Percentiles rank a stretch among this genome's conserved stretches.
phyloP scores from a whole-genome alignment of 2,329 filamentous ascomycete genomes.

The Aspergillus fumigatus region DNA sequence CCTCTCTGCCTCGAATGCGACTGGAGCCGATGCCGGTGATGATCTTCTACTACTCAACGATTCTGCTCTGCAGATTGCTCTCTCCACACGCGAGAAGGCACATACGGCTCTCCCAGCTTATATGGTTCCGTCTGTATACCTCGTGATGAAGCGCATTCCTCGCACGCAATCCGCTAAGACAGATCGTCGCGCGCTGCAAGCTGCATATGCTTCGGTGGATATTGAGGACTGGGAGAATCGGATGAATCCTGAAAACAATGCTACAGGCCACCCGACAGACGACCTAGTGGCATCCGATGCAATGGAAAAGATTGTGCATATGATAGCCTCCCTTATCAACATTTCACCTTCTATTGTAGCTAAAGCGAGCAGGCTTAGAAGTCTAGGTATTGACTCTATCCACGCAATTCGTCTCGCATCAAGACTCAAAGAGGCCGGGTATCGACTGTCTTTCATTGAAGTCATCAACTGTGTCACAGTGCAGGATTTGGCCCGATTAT shows the following conservation, averaged over 20 bases:
- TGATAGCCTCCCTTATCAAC: constrained; percentile 19
- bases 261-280: not conserved
- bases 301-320: constrained; percentile 13
- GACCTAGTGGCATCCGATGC: not conserved
- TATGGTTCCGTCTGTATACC: constrained; percentile 32
- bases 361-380: constrained; percentile 19
- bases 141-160: constrained; percentile 27
- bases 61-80: constrained; percentile 18
- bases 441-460: constrained; percentile 24
- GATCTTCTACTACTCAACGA: constrained; percentile 12
- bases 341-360: constrained; percentile 18
- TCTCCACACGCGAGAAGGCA: constrained; percentile 18
- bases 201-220: constrained; percentile 21
- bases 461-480: constrained; percentile 27
- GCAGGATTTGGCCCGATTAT: constrained; percentile 20
- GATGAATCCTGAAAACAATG: constrained; percentile 14
- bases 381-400: constrained; percentile 30
- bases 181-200: constrained; percentile 26
- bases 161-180: constrained; percentile 29
- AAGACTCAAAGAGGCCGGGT: constrained; percentile 21
- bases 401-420: constrained; percentile 27
- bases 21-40: not conserved
- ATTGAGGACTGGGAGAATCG: constrained; percentile 25
- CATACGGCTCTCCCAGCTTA: constrained; percentile 23
- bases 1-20: constrained; percentile 22